Conservation (phyloP, 2,329 filamentous ascomycete species). For the Teratosphaeria destructans region DNA sequence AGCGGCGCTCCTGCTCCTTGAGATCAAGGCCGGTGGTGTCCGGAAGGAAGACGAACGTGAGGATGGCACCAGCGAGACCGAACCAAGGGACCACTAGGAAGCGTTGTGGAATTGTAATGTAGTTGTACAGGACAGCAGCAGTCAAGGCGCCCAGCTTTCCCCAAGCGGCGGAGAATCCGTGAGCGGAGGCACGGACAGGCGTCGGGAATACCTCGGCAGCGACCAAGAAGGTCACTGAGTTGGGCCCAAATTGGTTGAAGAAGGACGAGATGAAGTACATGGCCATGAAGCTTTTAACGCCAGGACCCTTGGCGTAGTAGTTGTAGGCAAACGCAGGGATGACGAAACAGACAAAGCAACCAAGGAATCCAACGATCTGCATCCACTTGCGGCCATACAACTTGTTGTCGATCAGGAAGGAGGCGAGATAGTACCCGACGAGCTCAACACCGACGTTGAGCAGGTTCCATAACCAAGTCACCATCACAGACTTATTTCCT, state of each 20-base stretch:
- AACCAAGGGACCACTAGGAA: constrained; percentile 96
- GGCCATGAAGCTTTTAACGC: constrained; percentile 84
- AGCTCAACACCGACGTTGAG: constrained; percentile 83
- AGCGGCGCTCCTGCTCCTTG: constrained; percentile 93
- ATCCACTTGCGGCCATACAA: constrained; percentile 92
- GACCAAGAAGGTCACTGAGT: constrained; percentile 91
- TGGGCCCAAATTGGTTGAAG: constrained; percentile 98
- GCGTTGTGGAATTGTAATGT: constrained; percentile 73
- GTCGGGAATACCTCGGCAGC: constrained; percentile 96
- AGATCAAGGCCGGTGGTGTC: constrained; percentile 94
- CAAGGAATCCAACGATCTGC: constrained; percentile 88
- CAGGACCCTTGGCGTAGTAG: constrained; percentile 62
- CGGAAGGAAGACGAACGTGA: constrained; percentile 81
- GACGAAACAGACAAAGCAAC: constrained; percentile 88
- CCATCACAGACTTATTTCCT: constrained; percentile 55
- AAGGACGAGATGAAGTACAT: constrained; percentile 98
- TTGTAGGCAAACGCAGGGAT: constrained; percentile 80
- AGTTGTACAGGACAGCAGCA: constrained; percentile 86
- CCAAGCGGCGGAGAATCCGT: constrained; percentile 85
- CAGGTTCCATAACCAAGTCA: constrained; percentile 84
- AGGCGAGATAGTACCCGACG: constrained; percentile 80
- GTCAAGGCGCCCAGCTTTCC: constrained; percentile 83
- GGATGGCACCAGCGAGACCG: constrained; percentile 71
- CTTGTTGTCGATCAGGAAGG: constrained; percentile 87
- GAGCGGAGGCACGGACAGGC: constrained; percentile 81